Evolutionary conservation across 331 rosid genomes (phyloP).

Genomic region (Cydonia oblonga): DNA sequence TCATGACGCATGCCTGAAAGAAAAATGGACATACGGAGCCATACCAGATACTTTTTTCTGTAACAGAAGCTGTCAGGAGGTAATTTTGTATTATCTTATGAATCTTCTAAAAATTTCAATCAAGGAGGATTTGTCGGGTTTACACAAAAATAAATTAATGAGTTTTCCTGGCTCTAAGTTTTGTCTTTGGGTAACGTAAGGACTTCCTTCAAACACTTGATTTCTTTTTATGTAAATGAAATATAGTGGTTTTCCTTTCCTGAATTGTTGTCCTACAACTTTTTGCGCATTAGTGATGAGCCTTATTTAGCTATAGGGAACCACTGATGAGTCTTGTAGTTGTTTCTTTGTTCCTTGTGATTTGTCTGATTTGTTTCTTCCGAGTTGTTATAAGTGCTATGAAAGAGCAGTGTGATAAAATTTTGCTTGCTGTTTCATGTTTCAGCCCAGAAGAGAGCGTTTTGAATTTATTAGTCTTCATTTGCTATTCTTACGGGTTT

Average conservation of each 20-base stretch:
- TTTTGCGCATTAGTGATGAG: not conserved
- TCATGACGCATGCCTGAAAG: conserved; percentile 62
- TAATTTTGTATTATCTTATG: conserved; percentile 9
- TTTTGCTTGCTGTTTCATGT: not conserved
- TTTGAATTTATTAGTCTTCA: not conserved
- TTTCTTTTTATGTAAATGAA: not conserved
- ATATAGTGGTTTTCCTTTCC: not conserved
- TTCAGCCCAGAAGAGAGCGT: not conserved
- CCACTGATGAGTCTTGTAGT: not conserved
- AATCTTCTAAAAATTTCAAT: not conserved
- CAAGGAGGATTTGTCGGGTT: not conserved
- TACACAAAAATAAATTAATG: not conserved
- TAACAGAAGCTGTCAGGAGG: conserved; percentile 70
- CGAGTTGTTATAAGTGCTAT: not conserved
- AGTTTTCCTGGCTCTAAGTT: not conserved
- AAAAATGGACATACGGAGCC: conserved; percentile 27
- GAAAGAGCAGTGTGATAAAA: not conserved
- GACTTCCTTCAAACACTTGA: not conserved
- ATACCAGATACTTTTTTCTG: conserved; percentile 63
- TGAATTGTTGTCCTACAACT: not conserved
- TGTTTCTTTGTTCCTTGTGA: conserved; percentile 9
- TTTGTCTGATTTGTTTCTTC: conserved; percentile 8
- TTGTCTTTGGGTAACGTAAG: not conserved
- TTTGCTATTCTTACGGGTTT: not conserved
- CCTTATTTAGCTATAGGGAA: conserved; percentile 4